Evolutionary conservation across 306 rosid species (phyloP).

Genomic region (Lupinus albus): DNA sequence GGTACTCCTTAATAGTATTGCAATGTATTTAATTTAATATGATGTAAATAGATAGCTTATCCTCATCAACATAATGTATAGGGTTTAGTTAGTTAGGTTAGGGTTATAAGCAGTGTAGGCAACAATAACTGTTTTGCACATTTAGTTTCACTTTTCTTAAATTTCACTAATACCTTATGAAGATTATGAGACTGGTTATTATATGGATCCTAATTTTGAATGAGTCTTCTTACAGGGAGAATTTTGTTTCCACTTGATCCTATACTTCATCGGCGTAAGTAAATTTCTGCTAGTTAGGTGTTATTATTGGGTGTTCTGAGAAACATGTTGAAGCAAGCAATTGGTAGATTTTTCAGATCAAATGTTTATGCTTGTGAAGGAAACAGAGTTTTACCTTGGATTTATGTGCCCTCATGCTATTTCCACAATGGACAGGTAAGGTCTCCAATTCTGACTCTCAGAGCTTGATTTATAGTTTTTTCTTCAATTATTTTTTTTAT

Average conservation of each 20-base stretch:
- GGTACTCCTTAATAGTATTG: no score
- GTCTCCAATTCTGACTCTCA: conserved; percentile 13
- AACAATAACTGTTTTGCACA: not conserved
- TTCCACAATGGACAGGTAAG: conserved; percentile 70
- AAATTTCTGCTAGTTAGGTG: conserved; percentile 18
- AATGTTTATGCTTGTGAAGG: conserved; percentile 48
- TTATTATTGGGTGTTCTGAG: conserved; percentile 14
- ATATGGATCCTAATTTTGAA: conserved; percentile 4
- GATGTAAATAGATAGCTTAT: no score
- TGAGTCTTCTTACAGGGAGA: not conserved
- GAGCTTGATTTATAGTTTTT: not conserved
- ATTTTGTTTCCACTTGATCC: conserved; percentile 3
- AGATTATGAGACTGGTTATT: not conserved
- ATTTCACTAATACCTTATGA: not conserved
- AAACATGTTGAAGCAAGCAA: conserved; percentile 66
- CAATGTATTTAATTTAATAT: no score
- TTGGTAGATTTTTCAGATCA: conserved; percentile 51
- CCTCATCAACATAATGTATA: no score
- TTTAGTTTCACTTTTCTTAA: not conserved
- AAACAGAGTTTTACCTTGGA: conserved; percentile 50
- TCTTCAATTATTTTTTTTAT: not conserved
- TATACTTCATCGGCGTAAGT: not conserved
- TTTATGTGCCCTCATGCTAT: conserved; percentile 50
- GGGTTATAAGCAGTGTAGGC: not conserved
- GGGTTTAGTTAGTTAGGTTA: no score